Percentiles rank a stretch among this genome's conserved stretches.
phyloP scores from a whole-genome alignment of 306 rosid species.

The Crataegus laevigata region DNA sequence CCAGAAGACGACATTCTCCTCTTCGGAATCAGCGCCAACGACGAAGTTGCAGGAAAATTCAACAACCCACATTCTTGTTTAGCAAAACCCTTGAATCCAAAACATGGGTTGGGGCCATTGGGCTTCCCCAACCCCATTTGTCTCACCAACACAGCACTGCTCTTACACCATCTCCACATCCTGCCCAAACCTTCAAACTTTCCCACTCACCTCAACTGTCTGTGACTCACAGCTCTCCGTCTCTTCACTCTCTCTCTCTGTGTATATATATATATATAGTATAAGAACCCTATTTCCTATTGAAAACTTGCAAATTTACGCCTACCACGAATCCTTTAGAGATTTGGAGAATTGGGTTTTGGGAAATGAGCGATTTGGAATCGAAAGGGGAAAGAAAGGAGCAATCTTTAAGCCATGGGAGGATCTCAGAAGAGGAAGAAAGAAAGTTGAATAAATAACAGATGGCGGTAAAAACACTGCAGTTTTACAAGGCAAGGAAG shows the following conservation, averaged over 20 bases:
- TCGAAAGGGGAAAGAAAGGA: neutral
- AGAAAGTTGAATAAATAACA: neutral
- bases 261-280: too few relatives aligned
- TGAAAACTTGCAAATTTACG: neutral
- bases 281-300: neutral
- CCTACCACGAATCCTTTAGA: neutral
- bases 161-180: conserved; percentile 8
- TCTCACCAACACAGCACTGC: neutral
- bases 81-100: neutral
- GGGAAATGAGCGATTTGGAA: neutral
- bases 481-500: conserved; percentile 11
- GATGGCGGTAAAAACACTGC: neutral
- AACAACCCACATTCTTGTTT: neutral
- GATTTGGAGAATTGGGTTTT: neutral
- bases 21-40: neutral
- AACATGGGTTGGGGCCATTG: neutral
- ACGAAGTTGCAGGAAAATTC: neutral
- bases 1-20: neutral
- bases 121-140: neutral
- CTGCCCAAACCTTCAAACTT: neutral
- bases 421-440: neutral
- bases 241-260: too few relatives aligned
- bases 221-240: neutral
- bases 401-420: neutral
- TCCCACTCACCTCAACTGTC: neutral